phyloP scores from a whole-genome alignment of 192 early-diverging fungal genomes.

The Lobosporangium transversale region DNA sequence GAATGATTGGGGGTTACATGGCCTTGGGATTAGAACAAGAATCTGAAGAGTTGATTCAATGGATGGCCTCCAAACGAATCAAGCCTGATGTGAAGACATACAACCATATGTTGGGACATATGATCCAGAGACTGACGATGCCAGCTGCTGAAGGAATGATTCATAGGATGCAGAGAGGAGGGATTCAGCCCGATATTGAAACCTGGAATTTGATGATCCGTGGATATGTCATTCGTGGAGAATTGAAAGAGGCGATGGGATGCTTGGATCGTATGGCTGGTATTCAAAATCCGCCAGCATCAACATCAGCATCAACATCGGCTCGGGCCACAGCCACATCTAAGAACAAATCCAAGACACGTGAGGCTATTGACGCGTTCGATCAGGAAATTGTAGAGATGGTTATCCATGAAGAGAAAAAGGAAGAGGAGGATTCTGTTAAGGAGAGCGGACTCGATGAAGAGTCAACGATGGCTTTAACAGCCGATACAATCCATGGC shows the following conservation, averaged over 20 bases:
- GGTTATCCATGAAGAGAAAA: conserved; percentile 6
- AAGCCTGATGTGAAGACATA: conserved; percentile 34
- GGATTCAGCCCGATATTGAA: conserved; percentile 17
- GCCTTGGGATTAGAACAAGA: conserved; percentile 37
- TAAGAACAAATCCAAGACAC: conserved; percentile 17
- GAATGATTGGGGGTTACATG: conserved; percentile 43
- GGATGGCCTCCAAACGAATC: conserved; percentile 37
- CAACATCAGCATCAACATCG: background rate
- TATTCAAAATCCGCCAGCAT: background rate
- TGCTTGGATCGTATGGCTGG: conserved; percentile 40
- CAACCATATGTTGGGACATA: conserved; percentile 44
- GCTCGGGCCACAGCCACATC: background rate
- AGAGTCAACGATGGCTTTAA: no score
- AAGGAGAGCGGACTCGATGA: no score
- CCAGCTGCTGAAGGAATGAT: conserved; percentile 28
- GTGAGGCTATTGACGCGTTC: conserved; percentile 25
- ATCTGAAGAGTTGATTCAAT: conserved; percentile 28
- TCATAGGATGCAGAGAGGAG: conserved; percentile 22
- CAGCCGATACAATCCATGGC: no score
- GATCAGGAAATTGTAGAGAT: conserved; percentile 32
- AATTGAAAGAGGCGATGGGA: conserved; percentile 13
- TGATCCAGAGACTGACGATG: conserved; percentile 21
- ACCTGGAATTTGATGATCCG: conserved; percentile 45
- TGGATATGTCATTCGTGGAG: conserved; percentile 34
- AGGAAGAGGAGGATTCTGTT: no score